These are phyloP conservation scores for Monilinia fructigena DNA, from an alignment of 2,329 filamentous ascomycete genomes.

Conservation along the genomic window DNA sequence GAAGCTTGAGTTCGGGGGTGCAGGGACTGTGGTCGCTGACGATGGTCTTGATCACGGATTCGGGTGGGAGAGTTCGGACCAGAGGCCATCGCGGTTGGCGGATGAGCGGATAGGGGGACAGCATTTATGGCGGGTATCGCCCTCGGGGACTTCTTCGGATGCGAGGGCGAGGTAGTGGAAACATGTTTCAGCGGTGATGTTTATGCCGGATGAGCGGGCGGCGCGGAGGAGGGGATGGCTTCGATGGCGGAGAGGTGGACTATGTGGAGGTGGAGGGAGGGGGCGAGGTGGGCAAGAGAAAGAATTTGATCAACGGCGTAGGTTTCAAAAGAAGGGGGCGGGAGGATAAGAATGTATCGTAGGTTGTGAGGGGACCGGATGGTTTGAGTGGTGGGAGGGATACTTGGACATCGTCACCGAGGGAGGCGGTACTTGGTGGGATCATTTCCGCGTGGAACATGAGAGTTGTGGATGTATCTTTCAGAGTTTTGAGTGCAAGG, in stretches of 20 bases:
- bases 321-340: conserved; percentile 89
- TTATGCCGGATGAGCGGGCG: conserved; percentile 60
- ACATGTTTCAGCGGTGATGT: conserved; percentile 74
- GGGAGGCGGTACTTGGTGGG: conserved; percentile 77
- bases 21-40: conserved; percentile 96
- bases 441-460: conserved; percentile 99
- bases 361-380: conserved; percentile 69
- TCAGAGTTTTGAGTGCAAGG: conserved; percentile 76
- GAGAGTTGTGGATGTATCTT: conserved; percentile 79
- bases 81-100: conserved; percentile 62
- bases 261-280: conserved; percentile 83
- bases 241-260: conserved; percentile 70
- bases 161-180: conserved; percentile 72
- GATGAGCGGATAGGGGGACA: conserved; percentile 68
- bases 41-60: conserved; percentile 85
- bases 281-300: conserved; percentile 74
- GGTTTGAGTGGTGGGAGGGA: conserved; percentile 70
- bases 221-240: conserved; percentile 63
- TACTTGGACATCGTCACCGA: conserved; percentile 71
- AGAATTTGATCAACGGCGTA: conserved; percentile 87
- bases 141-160: conserved; percentile 63
- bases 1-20: conserved; percentile 88
- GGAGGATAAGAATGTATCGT: conserved; percentile 88
- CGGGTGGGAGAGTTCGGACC: conserved; percentile 72
- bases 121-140: conserved; percentile 72